Conservation (phyloP, 2,329 filamentous ascomycete species). For the Fusarium pseudograminearum region DNA sequence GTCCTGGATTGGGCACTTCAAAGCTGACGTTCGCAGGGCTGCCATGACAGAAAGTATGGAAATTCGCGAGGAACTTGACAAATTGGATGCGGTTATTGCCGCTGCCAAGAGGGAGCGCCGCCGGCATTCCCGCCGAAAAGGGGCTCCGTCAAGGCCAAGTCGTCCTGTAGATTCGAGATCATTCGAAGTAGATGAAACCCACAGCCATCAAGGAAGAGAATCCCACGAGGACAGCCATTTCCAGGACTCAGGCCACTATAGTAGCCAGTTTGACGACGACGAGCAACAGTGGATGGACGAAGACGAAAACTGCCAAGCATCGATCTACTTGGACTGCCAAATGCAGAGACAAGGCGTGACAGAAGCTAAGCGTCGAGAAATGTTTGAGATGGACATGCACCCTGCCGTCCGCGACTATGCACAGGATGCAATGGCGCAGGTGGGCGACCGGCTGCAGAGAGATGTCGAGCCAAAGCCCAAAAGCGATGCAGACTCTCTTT, state of each 20-base stretch:
- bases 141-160: neutral
- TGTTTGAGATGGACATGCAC: constrained; percentile 29
- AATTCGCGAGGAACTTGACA: constrained; percentile 24
- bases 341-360: constrained; percentile 28
- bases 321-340: constrained; percentile 29
- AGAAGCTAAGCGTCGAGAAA: constrained; percentile 16
- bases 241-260: neutral
- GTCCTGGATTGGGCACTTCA: constrained; percentile 57
- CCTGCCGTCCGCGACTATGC: constrained; percentile 38
- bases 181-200: neutral
- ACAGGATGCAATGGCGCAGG: constrained; percentile 1
- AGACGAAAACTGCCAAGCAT: constrained; percentile 16
- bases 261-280: neutral
- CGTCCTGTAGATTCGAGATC: neutral
- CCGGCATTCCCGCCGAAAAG: neutral
- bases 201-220: neutral
- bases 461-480: neutral
- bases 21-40: constrained; percentile 11
- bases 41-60: constrained; percentile 25
- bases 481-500: constrained; percentile 4
- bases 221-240: neutral
- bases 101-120: constrained; percentile 1
- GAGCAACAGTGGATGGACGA: constrained; percentile 7
- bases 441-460: neutral
- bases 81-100: constrained; percentile 8